Evolutionary conservation across 495 filamentous ascomycete species (phyloP).

Genomic region (Penicillium lagena): DNA sequence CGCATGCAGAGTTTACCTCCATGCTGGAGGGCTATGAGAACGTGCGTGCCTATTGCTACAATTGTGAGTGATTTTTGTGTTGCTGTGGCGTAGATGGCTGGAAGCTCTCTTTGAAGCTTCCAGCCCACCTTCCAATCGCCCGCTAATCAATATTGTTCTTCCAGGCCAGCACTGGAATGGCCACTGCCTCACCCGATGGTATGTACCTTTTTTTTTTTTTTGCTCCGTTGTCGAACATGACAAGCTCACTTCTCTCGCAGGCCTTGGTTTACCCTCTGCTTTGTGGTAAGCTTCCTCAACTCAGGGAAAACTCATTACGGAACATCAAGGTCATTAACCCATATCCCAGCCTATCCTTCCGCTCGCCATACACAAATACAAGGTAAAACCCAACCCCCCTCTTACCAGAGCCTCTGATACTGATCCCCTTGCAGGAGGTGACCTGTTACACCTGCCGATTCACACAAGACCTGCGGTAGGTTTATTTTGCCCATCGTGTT

Average conservation of each 20-base stretch:
- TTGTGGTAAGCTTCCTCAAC: slow-evolving; percentile 36
- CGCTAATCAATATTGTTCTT: background rate
- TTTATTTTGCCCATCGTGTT: background rate
- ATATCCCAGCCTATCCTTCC: slow-evolving; percentile 39
- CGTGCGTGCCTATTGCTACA: slow-evolving; percentile 48
- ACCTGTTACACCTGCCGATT: slow-evolving; percentile 47
- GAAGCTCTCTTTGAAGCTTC: background rate
- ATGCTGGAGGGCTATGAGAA: slow-evolving; percentile 49
- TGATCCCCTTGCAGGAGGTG: slow-evolving; percentile 32
- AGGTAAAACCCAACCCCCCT: slow-evolving; percentile 18
- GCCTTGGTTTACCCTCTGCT: slow-evolving; percentile 51
- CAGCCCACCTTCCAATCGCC: background rate
- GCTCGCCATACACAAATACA: slow-evolving; percentile 44
- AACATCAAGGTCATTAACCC: slow-evolving; percentile 5
- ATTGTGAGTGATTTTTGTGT: slow-evolving; percentile 30
- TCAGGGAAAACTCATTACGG: background rate
- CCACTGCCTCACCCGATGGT: slow-evolving; percentile 47
- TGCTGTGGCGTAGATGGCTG: background rate
- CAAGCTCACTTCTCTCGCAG: slow-evolving; percentile 18
- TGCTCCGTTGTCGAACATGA: background rate
- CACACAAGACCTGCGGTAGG: slow-evolving; percentile 46
- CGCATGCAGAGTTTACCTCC: slow-evolving; percentile 40
- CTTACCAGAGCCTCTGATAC: background rate
- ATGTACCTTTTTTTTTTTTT: slow-evolving; percentile 9
- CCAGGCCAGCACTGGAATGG: slow-evolving; percentile 46